These are phyloP conservation scores for Rubia yunnanensis DNA, from an alignment of 257 asterid genomes.

Conservation along the genomic window DNA sequence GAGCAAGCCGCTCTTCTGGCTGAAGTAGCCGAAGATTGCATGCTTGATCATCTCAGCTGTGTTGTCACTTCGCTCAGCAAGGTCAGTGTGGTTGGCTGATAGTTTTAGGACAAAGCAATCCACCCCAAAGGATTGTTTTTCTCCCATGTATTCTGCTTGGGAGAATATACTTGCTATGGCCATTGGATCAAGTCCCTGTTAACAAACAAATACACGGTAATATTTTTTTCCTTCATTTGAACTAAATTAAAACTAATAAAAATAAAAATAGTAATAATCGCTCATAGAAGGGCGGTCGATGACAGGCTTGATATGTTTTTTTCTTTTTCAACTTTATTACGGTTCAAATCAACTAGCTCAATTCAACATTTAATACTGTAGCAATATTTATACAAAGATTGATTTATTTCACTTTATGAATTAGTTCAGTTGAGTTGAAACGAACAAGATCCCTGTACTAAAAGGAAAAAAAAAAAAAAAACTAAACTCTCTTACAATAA, in stretches of 20 bases:
- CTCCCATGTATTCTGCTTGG: conserved; percentile 71
- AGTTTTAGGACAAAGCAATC: conserved; percentile 77
- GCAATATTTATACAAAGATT: too few species aligned
- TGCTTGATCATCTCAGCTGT: conserved; percentile 86
- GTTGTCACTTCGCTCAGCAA: conserved; percentile 61
- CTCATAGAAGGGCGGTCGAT: too few species aligned
- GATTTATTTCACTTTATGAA: too few species aligned
- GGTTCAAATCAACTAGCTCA: too few species aligned
- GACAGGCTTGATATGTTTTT: too few species aligned
- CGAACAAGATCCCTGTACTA: too few species aligned
- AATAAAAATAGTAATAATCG: too few species aligned
- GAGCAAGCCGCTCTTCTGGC: conserved; percentile 68
- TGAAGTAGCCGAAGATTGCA: conserved; percentile 58
- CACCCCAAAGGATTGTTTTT: conserved; percentile 38
- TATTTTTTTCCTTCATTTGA: background rate
- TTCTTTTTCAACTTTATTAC: too few species aligned
- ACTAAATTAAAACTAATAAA: background rate
- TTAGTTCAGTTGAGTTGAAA: too few species aligned
- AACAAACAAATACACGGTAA: background rate
- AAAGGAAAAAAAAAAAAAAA: too few species aligned
- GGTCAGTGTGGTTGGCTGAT: conserved; percentile 48
- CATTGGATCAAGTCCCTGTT: conserved; percentile 66
- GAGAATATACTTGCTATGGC: conserved; percentile 60
- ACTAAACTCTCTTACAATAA: too few species aligned
- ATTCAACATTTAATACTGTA: too few species aligned